These are phyloP conservation scores for Castanea sativa DNA, from an alignment of 306 rosid species.

Conservation along the genomic window DNA sequence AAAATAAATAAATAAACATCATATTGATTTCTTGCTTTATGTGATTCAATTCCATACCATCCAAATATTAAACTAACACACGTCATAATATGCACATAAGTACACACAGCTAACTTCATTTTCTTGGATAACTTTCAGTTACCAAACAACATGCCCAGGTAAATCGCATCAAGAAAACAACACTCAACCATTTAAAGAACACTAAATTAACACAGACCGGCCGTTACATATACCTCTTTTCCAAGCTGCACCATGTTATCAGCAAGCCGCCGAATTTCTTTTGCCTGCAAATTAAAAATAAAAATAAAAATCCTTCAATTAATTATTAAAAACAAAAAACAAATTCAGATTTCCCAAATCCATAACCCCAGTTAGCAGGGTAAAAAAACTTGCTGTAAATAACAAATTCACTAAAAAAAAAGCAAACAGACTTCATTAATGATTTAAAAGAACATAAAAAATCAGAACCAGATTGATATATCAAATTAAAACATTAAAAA, in stretches of 20 bases:
- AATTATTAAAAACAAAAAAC: not conserved
- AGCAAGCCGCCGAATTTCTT: slow-evolving; percentile 84
- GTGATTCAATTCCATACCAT: too few relatives aligned
- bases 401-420: not conserved
- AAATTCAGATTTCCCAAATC: not conserved
- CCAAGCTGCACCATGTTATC: slow-evolving; percentile 94
- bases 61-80: not conserved
- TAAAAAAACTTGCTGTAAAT: too few relatives aligned
- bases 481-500: not conserved
- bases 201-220: not conserved
- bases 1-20: too few relatives aligned
- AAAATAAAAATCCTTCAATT: not conserved
- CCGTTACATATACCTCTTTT: slow-evolving; percentile 58
- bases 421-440: not conserved
- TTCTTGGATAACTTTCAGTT: not conserved
- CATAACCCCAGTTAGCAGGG: not conserved
- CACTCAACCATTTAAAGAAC: not conserved
- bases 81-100: not conserved
- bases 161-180: not conserved
- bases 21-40: too few relatives aligned
- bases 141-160: not conserved
- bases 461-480: not conserved
- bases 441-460: not conserved
- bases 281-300: slow-evolving; percentile 51
- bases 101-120: not conserved